phyloP scores from a whole-genome alignment of 1,139 yeast genomes.

The Suhomyces choctaworum region DNA sequence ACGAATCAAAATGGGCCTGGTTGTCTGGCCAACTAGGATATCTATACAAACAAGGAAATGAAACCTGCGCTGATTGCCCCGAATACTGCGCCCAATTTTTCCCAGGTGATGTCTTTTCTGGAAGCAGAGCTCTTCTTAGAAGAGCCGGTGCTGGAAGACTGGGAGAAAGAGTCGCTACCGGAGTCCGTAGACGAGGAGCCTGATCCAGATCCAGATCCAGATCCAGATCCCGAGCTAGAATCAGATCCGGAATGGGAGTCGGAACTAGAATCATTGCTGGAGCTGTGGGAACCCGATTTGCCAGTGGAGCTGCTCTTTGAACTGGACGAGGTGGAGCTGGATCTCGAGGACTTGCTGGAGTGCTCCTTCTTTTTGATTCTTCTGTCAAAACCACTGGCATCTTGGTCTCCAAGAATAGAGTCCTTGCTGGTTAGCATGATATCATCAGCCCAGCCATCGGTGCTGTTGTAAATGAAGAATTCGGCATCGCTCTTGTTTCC shows the following conservation, averaged over 20 bases:
- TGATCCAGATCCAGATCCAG: conserved; percentile 2
- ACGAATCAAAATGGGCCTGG: no score
- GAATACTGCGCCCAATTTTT: conserved; percentile 16
- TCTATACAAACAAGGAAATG: conserved; percentile 22
- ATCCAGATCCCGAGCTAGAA: conserved; percentile 7
- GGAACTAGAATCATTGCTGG: conserved; percentile 8
- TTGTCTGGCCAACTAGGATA: no score
- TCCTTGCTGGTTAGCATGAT: conserved; percentile 60
- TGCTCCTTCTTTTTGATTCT: conserved; percentile 28
- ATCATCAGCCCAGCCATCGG: conserved; percentile 47
- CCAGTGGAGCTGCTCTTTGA: conserved; percentile 1
- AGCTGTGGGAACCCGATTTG: conserved; percentile 10
- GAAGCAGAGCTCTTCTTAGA: conserved; percentile 8
- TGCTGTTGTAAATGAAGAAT: conserved; percentile 59
- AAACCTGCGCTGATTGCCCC: conserved; percentile 25
- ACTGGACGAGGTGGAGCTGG: conserved; percentile 9
- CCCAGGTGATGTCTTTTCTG: conserved; percentile 11
- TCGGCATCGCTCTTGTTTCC: conserved; percentile 40
- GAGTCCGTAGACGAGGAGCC: conserved; percentile 7
- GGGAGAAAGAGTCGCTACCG: conserved; percentile 20
- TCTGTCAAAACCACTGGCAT: conserved; percentile 68
- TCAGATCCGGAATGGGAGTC: neutral
- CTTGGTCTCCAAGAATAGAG: conserved; percentile 58
- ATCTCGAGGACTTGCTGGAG: conserved; percentile 10
- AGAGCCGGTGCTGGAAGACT: conserved; percentile 2